Evolutionary conservation across 108 stramenopile genomes (phyloP), one percentile per base, ranked within the genome.

Genomic region (Nannochloropsis gaditana): DNA sequence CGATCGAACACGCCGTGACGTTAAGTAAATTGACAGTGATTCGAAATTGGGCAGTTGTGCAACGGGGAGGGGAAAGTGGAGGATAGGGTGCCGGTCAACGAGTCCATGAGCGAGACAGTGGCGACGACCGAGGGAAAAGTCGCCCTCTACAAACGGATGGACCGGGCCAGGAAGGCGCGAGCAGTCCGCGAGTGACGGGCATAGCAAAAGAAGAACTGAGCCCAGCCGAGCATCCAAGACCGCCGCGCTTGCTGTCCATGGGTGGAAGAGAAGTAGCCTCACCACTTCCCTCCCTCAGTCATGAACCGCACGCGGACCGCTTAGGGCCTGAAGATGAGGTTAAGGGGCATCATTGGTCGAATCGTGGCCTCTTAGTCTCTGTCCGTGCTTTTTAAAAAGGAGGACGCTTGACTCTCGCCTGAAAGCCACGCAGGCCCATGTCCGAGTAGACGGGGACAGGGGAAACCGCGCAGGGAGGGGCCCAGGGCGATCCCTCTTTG

Each of bases 61-160:
- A 42, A 86, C 87, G 17, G 88, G 86, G 41, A 86, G 59, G 42
- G 86, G 45, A 44, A 84, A 84, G 43, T 84, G 82, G 42, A 85
- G 21, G 84, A 88, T 84, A 43, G n/a, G 42, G 31, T 83, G 41
- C 42, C 41, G 41, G 15, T 19, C 10, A 41, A 1, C 41, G 3
- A 44, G 42, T 41, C 84, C 44, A 44, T 95, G 83, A 94, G 93
- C 89, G 96, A 96, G 87, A 92, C 96, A 79, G 92, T 97, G 84
- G 95, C 96, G 79, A 95, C 93, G 87, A 96, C 95, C 84, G 94
- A 95, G 81, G 93, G 90, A 42, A 96, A 98, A 84, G 93, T 94
- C 87, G 86, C 93, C 80, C 89, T 96, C 1, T 98, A 96, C 92
- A 90, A 90, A 44, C 83, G 92, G 45, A 92, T 95, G 79, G 97